Evolutionary conservation across 2,329 filamentous ascomycete species (phyloP).

Genomic region (Penicillium brevicompactum): DNA sequence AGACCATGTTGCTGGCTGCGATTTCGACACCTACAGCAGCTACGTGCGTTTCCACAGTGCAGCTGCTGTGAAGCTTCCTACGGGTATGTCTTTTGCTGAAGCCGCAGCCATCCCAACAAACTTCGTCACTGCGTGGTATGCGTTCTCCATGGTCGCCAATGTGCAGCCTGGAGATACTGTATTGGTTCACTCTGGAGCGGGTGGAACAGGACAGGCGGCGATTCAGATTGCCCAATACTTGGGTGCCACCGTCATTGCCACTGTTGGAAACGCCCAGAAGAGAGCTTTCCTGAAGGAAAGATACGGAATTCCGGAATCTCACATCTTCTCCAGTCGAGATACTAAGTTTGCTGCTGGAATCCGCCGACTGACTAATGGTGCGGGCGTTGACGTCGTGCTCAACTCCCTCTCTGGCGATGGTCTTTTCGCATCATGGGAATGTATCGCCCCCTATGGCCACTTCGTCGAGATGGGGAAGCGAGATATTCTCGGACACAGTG

Average conservation of each 20-base stretch:
- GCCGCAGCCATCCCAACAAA: neutral
- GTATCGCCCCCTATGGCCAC: constrained; percentile 8
- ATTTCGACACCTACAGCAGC: neutral
- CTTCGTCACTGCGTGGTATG: neutral
- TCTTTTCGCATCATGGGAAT: constrained; percentile 7
- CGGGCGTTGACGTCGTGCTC: neutral
- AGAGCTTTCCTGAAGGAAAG: neutral
- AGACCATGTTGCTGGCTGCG: neutral
- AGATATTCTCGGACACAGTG: neutral
- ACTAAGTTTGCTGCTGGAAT: neutral
- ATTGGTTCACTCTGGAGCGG: neutral
- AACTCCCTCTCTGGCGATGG: constrained; percentile 10
- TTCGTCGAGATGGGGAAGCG: constrained; percentile 18
- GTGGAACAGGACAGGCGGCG: neutral
- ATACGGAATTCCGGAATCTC: neutral
- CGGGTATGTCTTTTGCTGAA: neutral
- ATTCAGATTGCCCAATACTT: neutral
- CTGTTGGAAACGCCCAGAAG: neutral
- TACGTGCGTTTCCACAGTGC: neutral
- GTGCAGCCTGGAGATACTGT: neutral
- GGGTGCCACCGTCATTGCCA: neutral
- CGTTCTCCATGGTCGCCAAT: neutral
- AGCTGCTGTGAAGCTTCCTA: neutral
- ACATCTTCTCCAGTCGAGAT: neutral
- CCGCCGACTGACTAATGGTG: neutral